phyloP scores from a whole-genome alignment of 192 early-diverging fungal genomes.

The Geranomyces variabilis region DNA sequence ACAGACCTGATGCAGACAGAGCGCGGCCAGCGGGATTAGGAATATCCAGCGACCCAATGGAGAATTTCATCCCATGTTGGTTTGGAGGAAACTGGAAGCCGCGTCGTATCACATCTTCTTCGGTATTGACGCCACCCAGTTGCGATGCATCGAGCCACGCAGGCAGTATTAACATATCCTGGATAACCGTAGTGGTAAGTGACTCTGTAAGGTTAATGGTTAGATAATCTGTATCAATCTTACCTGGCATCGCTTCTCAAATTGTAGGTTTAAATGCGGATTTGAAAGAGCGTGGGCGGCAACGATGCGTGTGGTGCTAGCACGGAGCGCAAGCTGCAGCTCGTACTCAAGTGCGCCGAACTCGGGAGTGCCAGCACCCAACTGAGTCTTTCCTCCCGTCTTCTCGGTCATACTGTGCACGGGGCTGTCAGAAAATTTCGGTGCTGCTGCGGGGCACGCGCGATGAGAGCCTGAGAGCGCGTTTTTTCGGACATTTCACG shows the following conservation, averaged over 20 bases:
- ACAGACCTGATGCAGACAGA: not conserved
- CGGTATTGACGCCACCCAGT: slow-evolving; percentile 55
- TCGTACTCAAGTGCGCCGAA: slow-evolving; percentile 58
- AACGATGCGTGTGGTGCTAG: slow-evolving; percentile 61
- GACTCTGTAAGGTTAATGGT: too few relatives aligned
- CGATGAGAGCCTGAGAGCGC: too few relatives aligned
- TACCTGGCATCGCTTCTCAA: slow-evolving; percentile 58
- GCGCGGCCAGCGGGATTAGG: not conserved
- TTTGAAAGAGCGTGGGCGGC: slow-evolving; percentile 54
- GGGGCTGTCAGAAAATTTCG: too few relatives aligned
- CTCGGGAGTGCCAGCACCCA: slow-evolving; percentile 49
- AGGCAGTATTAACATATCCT: slow-evolving; percentile 49
- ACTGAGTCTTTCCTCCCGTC: slow-evolving; percentile 42
- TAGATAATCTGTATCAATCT: not conserved
- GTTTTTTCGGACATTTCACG: too few relatives aligned
- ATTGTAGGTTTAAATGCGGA: slow-evolving; percentile 53
- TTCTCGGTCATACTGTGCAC: slow-evolving; percentile 24
- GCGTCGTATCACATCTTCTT: slow-evolving; percentile 60
- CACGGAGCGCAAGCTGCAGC: slow-evolving; percentile 55
- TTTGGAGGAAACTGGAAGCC: slow-evolving; percentile 55
- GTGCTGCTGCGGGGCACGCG: too few relatives aligned
- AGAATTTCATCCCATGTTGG: slow-evolving; percentile 46
- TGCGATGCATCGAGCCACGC: slow-evolving; percentile 54
- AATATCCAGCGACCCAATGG: slow-evolving; percentile 39
- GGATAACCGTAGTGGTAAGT: not conserved